Conservation (phyloP, 2,329 filamentous ascomycete genomes). For the Ophiostoma montium region DNA sequence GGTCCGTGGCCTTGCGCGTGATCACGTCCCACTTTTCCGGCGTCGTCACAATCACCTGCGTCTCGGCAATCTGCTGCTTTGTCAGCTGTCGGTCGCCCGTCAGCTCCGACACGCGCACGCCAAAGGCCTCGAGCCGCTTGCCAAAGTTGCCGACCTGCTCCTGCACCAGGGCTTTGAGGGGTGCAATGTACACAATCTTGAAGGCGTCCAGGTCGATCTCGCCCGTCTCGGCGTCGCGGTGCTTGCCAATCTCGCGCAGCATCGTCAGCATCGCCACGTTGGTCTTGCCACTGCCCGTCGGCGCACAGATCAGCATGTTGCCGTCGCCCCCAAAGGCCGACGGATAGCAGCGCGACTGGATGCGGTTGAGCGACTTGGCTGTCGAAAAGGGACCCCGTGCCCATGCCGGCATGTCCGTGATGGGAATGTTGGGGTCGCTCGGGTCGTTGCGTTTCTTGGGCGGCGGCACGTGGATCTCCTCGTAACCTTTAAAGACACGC, state of each 20-base stretch:
- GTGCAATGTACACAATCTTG: constrained; percentile 97
- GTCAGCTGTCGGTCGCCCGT: constrained; percentile 97
- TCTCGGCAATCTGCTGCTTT: constrained; percentile 96
- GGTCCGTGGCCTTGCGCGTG: constrained; percentile 90
- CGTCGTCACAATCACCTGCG: constrained; percentile 94
- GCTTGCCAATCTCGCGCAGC: constrained; percentile 89
- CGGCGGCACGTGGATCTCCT: constrained; percentile 92
- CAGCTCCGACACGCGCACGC: constrained; percentile 85
- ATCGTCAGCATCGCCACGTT: constrained; percentile 98
- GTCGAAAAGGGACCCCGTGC: constrained; percentile 72
- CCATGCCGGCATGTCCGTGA: constrained; percentile 86
- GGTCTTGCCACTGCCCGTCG: constrained; percentile 94
- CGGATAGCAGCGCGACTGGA: constrained; percentile 87
- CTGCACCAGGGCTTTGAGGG: constrained; percentile 87
- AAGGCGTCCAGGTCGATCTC: constrained; percentile 92
- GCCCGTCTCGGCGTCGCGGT: constrained; percentile 77
- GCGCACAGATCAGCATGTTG: constrained; percentile 95
- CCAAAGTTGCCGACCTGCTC: constrained; percentile 98
- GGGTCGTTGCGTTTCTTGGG: constrained; percentile 79
- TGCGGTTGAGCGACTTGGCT: constrained; percentile 79
- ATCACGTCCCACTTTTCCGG: constrained; percentile 99
- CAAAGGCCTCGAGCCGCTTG: constrained; percentile 76
- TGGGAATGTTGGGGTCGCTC: constrained; percentile 66
- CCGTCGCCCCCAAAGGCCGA: constrained; percentile 86
- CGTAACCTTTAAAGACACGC: constrained; percentile 91